Percentiles rank a stretch among this genome's conserved stretches.
These are phyloP conservation scores for Globisporangium echinulatum DNA, from an alignment of 352 stramenopile genomes.

Conservation along the genomic window DNA sequence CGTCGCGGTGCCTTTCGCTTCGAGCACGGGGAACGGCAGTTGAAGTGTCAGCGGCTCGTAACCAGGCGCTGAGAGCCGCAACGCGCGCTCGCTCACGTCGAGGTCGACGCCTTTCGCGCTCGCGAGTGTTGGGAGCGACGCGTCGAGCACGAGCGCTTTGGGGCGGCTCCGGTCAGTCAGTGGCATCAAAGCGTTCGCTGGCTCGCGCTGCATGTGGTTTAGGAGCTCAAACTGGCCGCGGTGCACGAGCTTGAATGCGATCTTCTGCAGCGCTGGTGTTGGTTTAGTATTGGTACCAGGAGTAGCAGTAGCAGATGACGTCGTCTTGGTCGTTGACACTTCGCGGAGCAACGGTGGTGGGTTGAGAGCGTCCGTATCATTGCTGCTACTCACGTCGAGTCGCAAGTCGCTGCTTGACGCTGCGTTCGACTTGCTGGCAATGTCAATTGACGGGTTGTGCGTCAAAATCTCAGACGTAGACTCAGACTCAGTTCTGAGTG, in stretches of 20 bases:
- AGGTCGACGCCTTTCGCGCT: conserved; percentile 58
- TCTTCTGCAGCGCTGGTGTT: conserved; percentile 21
- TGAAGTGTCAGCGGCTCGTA: conserved; percentile 52
- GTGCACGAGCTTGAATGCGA: conserved; percentile 60
- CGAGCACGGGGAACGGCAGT: conserved; percentile 72
- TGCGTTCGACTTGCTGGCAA: no score
- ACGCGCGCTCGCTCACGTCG: conserved; percentile 48
- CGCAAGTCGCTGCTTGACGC: no score
- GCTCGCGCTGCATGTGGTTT: conserved; percentile 64
- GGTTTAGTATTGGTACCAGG: background rate
- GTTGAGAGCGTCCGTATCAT: no score
- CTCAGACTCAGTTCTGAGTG: no score
- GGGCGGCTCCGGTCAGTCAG: conserved; percentile 30
- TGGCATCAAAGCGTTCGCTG: conserved; percentile 19
- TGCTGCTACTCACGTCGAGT: no score
- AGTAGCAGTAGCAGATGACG: no score
- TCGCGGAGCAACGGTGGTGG: conserved; percentile 12
- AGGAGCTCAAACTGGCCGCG: conserved; percentile 64
- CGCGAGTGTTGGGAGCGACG: conserved; percentile 45
- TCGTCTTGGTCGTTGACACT: conserved; percentile 10
- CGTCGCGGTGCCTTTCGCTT: conserved; percentile 67
- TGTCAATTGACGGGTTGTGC: background rate
- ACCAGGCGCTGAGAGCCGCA: conserved; percentile 32
- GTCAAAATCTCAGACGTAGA: no score
- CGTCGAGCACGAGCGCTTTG: conserved; percentile 59